These are phyloP conservation scores for Brassica balearica DNA, from an alignment of 441 rosid species.

Conservation along the genomic window DNA sequence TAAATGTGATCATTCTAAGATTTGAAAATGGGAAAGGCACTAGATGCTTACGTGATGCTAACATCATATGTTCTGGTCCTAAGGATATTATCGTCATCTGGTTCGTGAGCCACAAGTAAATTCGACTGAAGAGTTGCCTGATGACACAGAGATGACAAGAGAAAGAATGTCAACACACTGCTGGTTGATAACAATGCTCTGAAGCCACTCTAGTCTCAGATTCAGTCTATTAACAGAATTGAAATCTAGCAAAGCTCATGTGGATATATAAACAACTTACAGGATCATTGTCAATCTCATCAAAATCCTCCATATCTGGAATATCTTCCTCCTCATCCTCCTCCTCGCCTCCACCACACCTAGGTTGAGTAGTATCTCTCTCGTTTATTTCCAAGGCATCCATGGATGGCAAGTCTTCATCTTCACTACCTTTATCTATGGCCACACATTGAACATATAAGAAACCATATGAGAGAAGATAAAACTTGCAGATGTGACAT, in stretches of 20 bases:
- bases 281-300: conserved; percentile 79
- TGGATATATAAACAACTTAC: conserved; percentile 51
- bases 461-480: background rate
- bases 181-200: no score
- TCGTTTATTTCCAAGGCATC: conserved; percentile 70
- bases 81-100: conserved; percentile 90
- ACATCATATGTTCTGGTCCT: conserved; percentile 97
- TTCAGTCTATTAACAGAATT: background rate
- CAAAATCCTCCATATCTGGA: conserved; percentile 68
- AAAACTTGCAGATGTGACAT: background rate
- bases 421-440: conserved; percentile 65
- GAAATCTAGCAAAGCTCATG: background rate
- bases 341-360: conserved; percentile 68
- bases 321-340: conserved; percentile 81
- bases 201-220: background rate
- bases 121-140: conserved; percentile 89
- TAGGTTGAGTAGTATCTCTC: conserved; percentile 51
- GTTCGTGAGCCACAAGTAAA: conserved; percentile 82
- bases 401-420: conserved; percentile 89
- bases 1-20: no score
- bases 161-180: background rate
- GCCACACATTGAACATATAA: conserved; percentile 17
- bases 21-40: conserved; percentile 1
- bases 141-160: conserved; percentile 26
- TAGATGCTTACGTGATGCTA: conserved; percentile 90